Base-by-base conservation (phyloP, 2,329 filamentous ascomycete genomes). In the Colletotrichum chlorophyti region DNA sequence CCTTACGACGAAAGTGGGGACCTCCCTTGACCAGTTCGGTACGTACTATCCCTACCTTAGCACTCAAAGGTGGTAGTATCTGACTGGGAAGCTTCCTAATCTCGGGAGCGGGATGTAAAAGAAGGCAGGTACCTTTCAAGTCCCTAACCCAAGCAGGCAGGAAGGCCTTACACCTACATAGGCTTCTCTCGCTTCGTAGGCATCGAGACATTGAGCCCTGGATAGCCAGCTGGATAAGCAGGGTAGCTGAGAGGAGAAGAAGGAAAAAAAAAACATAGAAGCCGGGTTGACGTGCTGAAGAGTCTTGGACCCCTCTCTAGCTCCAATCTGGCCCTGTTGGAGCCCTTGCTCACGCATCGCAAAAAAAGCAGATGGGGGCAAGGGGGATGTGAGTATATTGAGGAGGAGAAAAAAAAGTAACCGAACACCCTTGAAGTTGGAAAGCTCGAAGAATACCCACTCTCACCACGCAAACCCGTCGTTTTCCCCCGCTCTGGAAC, bases 401-500 rank as follows among this genome's bases (percentile, higher is more conserved):
- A n/a, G n/a, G n/a, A n/a, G n/a, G n/a, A n/a, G n/a, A n/a, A n/a
- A n/a, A n/a, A n/a, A n/a, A n/a, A n/a, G n/a, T n/a, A n/a, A n/a
- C n/a, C n/a, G n/a, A n/a, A n/a, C n/a, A 52, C 38, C 38, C 47
- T 40, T 32, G 47, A 50, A 43, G 37, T 38, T n/a, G n/a, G n/a
- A n/a, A n/a, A 52, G 38, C 29, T 17, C 11, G 10, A 14, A 11
- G 9, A 42, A n/a, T 38, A 15, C 34, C 43, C 32, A 27, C 29
- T 40, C 41, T 37, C 43, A 49, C 55, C 31, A 12, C 54, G 23
- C 49, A 53, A 47, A 31, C 35, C 55, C 43, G 55, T 37, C 50
- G 17, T 49, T 31, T n/a, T 37, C 49, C 55, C 37, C 51, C 43
- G 55, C 37, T 49, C 24, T 59, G 55, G 55, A 49, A 49, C 38